Conservation (phyloP, 2,329 filamentous ascomycete genomes). For the Orbilia brochopaga region DNA sequence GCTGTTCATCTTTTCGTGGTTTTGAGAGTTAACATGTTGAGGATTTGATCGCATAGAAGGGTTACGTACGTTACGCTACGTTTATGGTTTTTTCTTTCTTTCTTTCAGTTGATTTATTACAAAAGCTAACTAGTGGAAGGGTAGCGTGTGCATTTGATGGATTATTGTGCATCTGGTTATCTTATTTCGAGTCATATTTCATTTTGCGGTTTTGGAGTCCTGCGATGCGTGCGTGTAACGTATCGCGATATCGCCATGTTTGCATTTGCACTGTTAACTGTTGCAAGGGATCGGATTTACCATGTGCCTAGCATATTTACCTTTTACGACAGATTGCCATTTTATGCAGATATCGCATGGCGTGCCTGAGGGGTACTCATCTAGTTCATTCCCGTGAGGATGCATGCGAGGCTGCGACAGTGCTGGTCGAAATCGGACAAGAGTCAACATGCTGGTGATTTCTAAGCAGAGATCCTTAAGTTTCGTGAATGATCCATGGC, state of each 20-base stretch:
- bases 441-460: background rate
- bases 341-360: no score
- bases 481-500: background rate
- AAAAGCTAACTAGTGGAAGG: background rate
- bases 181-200: background rate
- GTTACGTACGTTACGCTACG: background rate
- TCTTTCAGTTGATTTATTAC: background rate
- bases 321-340: no score
- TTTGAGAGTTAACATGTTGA: background rate
- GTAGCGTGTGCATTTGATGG: no score
- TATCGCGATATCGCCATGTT: no score
- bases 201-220: constrained; percentile 1
- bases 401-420: no score
- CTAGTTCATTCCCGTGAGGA: background rate
- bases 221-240: no score
- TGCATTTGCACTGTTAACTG: no score
- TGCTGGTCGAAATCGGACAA: no score
- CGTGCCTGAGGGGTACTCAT: no score
- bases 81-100: background rate
- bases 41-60: no score
- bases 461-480: constrained; percentile 1
- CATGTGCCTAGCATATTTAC: no score
- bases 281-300: no score
- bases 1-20: background rate
- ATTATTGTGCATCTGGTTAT: background rate